Evolutionary conservation across 345 rosid genomes (phyloP).

Genomic region (Corchorus capsularis): DNA sequence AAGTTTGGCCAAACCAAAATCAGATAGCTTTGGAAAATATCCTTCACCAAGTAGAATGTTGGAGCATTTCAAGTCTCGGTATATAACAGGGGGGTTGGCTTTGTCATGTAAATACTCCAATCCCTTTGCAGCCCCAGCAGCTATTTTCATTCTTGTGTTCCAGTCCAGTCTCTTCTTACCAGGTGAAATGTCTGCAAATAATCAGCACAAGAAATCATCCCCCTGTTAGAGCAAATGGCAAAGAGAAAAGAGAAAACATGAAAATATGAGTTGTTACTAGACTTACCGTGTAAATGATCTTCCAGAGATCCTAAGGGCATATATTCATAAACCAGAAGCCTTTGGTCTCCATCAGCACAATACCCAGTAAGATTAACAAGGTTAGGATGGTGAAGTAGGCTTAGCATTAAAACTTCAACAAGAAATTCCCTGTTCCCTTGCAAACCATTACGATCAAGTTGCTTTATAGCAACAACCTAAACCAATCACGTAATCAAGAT

Average conservation of each 20-base stretch:
- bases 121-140: constrained; percentile 89
- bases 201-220: neutral
- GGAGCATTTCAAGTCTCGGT: constrained; percentile 82
- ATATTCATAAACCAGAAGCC: too few relatives aligned
- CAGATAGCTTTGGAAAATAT: constrained; percentile 83
- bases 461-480: constrained; percentile 90
- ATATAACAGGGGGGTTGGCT: constrained; percentile 85
- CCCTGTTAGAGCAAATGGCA: neutral
- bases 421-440: constrained; percentile 92
- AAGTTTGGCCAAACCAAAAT: constrained; percentile 89
- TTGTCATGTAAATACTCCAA: constrained; percentile 78
- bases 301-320: constrained; percentile 87
- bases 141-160: constrained; percentile 90
- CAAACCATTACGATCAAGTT: constrained; percentile 84
- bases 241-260: too few relatives aligned
- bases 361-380: constrained; percentile 84
- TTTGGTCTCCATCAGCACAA: constrained; percentile 95
- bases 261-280: neutral
- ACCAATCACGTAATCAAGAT: constrained; percentile 20
- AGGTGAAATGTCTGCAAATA: constrained; percentile 56
- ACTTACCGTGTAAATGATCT: constrained; percentile 80
- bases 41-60: constrained; percentile 78
- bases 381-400: constrained; percentile 88
- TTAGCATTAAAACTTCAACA: constrained; percentile 85
- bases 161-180: constrained; percentile 73